These are phyloP conservation scores for Boeremia lycopersici DNA, from an alignment of 2,329 filamentous ascomycete species.

Conservation along the genomic window DNA sequence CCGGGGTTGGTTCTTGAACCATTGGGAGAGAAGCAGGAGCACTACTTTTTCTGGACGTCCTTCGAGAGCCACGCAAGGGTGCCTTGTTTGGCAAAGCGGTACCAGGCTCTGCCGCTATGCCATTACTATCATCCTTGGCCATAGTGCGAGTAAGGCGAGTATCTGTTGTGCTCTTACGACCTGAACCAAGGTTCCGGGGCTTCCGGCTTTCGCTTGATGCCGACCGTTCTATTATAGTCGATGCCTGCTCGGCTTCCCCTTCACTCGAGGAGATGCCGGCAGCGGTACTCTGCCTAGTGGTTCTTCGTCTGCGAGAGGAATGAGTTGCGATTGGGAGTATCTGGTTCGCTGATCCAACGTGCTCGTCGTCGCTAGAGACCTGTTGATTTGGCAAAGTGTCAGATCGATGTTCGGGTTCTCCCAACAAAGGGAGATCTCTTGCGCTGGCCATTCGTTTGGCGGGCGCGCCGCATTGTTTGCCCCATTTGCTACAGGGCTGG, in stretches of 20 bases:
- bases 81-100: neutral
- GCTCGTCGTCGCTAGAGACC: neutral
- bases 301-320: neutral
- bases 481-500: constrained; percentile 14
- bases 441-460: neutral
- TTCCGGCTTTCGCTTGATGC: neutral
- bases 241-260: neutral
- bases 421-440: neutral
- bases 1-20: neutral
- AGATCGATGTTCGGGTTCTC: neutral
- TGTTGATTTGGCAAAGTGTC: neutral
- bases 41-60: neutral
- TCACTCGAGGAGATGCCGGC: neutral
- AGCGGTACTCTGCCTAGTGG: neutral
- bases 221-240: neutral
- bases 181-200: neutral
- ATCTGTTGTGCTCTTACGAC: neutral
- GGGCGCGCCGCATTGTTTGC: constrained; percentile 3
- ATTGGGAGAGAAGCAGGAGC: too few species aligned
- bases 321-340: neutral
- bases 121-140: neutral
- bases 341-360: neutral
- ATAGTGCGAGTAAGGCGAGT: neutral
- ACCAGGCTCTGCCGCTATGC: neutral
- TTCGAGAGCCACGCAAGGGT: neutral